phyloP scores from a whole-genome alignment of 768 basidiomycete genomes.

The Wakefieldia striispora region DNA sequence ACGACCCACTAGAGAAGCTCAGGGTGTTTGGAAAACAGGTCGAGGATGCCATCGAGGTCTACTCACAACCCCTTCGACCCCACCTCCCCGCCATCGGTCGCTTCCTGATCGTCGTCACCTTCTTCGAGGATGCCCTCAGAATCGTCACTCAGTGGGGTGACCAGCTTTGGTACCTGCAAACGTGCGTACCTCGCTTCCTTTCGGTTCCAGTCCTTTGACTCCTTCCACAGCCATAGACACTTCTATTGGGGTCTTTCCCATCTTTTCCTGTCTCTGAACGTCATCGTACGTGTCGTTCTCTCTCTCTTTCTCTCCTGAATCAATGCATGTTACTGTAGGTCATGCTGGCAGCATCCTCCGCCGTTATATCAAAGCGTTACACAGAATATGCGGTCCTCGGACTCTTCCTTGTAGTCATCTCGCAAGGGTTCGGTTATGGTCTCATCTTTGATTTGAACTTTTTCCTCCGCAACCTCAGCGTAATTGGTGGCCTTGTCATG shows the following conservation, averaged over 20 bases:
- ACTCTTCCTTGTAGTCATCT: slow-evolving; percentile 85
- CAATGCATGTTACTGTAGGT: slow-evolving; percentile 47
- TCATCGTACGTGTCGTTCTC: slow-evolving; percentile 61
- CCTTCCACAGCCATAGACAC: slow-evolving; percentile 70
- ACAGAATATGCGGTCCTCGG: slow-evolving; percentile 89
- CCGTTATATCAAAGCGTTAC: slow-evolving; percentile 83
- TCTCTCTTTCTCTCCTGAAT: background rate
- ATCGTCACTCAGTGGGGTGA: slow-evolving; percentile 95
- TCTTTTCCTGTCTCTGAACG: slow-evolving; percentile 86
- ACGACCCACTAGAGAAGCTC: slow-evolving; percentile 79
- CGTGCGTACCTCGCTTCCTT: slow-evolving; percentile 49
- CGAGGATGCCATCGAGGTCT: slow-evolving; percentile 91
- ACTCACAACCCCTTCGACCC: slow-evolving; percentile 90
- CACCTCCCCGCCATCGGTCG: slow-evolving; percentile 93
- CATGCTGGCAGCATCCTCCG: slow-evolving; percentile 83
- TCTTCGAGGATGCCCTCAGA: slow-evolving; percentile 93
- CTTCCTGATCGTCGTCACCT: slow-evolving; percentile 97
- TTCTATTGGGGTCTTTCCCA: slow-evolving; percentile 97
- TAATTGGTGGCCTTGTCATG: slow-evolving; percentile 98
- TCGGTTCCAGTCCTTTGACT: slow-evolving; percentile 6
- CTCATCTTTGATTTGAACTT: slow-evolving; percentile 99
- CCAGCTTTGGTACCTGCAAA: slow-evolving; percentile 97
- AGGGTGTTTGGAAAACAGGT: slow-evolving; percentile 67
- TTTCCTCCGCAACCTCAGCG: slow-evolving; percentile 98
- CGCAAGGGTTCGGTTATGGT: slow-evolving; percentile 98